Conservation (phyloP, 805 yeast genomes). For the Yarrowia deformans region DNA sequence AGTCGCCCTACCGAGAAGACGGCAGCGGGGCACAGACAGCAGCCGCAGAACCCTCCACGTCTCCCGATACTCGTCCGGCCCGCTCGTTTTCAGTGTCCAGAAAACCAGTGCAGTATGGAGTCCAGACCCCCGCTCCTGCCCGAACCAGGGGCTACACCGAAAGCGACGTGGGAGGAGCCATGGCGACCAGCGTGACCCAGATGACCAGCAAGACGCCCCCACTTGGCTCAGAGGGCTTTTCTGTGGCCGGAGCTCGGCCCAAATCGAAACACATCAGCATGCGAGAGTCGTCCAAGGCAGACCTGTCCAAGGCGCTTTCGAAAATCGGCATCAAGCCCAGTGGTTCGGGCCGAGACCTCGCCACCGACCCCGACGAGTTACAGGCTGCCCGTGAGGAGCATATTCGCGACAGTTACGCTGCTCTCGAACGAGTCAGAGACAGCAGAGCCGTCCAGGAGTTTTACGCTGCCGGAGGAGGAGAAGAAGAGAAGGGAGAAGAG, state of each 20-base stretch:
- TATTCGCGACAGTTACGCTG: conserved; percentile 34
- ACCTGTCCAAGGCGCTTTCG: conserved; percentile 28
- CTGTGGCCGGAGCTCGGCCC: conserved; percentile 11
- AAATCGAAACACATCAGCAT: conserved; percentile 25
- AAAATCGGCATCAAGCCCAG: conserved; percentile 37
- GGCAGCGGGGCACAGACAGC: neutral
- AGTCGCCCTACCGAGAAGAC: conserved; percentile 21
- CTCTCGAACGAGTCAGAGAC: conserved; percentile 24
- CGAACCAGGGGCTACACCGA: conserved; percentile 32
- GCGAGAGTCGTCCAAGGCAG: conserved; percentile 31
- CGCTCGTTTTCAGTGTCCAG: conserved; percentile 22
- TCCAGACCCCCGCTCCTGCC: conserved; percentile 10
- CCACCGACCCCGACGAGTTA: conserved; percentile 6
- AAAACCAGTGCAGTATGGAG: conserved; percentile 32
- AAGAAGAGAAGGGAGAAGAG: neutral
- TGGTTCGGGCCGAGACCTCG: neutral
- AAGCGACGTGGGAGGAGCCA: conserved; percentile 17
- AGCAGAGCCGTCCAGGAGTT: conserved; percentile 18
- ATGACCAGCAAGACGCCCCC: conserved; percentile 10
- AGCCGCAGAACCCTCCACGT: neutral
- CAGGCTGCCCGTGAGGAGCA: conserved; percentile 32
- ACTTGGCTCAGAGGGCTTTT: conserved; percentile 14
- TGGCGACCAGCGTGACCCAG: neutral
- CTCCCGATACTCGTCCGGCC: conserved; percentile 6
- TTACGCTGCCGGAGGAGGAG: conserved; percentile 4